Conservation (phyloP, 139 green algal genomes). For the Spirogloea muscicola region DNA sequence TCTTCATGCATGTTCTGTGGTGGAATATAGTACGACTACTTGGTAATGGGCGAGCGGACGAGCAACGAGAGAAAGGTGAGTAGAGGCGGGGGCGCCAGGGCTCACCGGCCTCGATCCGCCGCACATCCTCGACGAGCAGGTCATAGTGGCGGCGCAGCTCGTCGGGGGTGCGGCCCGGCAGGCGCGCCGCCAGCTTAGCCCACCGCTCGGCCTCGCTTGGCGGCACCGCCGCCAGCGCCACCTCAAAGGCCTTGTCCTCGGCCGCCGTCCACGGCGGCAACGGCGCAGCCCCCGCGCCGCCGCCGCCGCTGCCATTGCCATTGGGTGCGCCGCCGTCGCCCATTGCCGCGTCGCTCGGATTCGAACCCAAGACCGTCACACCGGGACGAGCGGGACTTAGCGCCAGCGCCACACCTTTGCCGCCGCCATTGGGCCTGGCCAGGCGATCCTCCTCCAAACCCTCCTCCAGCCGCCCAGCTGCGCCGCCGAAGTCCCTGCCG, state of each 20-base stretch:
- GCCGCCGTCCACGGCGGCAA: constrained; percentile 2
- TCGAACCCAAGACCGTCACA: no score
- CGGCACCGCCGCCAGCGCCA: background rate
- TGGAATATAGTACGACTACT: no score
- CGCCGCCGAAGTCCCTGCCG: no score
- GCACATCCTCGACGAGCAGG: constrained; percentile 29
- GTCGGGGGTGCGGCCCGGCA: constrained; percentile 28
- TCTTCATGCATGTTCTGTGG: no score
- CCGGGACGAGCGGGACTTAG: no score
- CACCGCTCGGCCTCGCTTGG: constrained; percentile 24
- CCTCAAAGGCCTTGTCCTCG: constrained; percentile 46
- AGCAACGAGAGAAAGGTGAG: no score
- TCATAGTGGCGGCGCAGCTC: constrained; percentile 37
- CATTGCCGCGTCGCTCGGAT: background rate
- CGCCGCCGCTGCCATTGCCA: background rate
- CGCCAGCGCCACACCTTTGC: no score
- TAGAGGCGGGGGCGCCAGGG: no score
- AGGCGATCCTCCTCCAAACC: no score
- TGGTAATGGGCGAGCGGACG: no score
- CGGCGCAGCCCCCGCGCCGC: background rate
- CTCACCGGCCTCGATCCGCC: constrained; percentile 23
- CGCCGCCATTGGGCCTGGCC: no score
- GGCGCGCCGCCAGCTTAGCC: constrained; percentile 31
- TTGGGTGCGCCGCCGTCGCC: background rate
- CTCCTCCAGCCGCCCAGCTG: no score